Evolutionary conservation across 768 basidiomycete species (phyloP), one percentile per base, ranked within the genome.

Genomic region (Naematelia encephala): DNA sequence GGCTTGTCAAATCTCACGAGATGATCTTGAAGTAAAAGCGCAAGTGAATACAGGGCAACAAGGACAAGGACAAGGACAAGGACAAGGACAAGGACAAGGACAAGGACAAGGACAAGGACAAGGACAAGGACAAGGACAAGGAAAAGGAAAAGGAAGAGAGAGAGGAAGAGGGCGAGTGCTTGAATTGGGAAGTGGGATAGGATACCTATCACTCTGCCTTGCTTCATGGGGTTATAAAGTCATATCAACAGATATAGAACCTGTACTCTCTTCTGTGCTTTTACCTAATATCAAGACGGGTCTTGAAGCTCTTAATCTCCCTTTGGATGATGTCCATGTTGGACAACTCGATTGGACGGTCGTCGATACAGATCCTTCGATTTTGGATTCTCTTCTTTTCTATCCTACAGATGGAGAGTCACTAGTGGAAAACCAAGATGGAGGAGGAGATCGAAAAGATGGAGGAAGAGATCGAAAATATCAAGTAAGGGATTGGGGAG

Each of bases 111-210:
- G 39, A 43, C 11, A 43, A 43, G 39, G 19, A 12, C 11, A 43
- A 12, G 39, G 39, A 12, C 39, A 43, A 43, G 11, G 39, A 12
- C 12, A 43, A 43, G 19, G 11, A 11, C 39, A 11, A 12, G 39
- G 39, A 43, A 43, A 2, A 56, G 19, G 5, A n/a, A 34, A 25
- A 39, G 25, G 22, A 21, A 2, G 30, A 25, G 10, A 5, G 3
- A 28, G 45, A 29, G 26, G 39, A 19, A 49, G 26, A 16, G 26
- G 26, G 46, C 27, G 23, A 54, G 86, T 83, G 5, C 78, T 91
- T 57, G 91, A 94, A 73, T 79, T 93, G 19, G 91, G 91, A 56
- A 85, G 86, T 67, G 91, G 91, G 21, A 85, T 88, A 29, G 91
- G 90, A 45, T 82, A 90, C 56, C 84, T 86, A 63, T 83, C 88